phyloP scores from a whole-genome alignment of 2,329 filamentous ascomycete species.

The Ophiocordyceps robertsii region DNA sequence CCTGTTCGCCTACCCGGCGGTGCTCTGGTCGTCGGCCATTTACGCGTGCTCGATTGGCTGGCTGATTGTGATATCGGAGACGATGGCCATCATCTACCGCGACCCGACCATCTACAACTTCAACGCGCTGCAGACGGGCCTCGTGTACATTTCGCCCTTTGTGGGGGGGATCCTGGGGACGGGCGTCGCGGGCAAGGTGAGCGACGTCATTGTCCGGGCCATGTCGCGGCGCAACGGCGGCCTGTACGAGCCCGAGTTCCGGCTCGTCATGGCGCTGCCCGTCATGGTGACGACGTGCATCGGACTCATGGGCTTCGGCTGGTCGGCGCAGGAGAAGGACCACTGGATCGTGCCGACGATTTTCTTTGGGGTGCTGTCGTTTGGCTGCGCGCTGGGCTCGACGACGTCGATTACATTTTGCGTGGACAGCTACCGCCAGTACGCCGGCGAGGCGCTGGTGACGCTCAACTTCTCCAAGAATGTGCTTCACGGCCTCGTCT shows the following conservation, averaged over 20 bases:
- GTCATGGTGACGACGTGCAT: constrained; percentile 66
- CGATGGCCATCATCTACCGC: constrained; percentile 68
- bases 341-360: constrained; percentile 84
- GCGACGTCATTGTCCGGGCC: constrained; percentile 68
- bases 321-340: constrained; percentile 64
- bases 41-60: constrained; percentile 86
- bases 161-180: constrained; percentile 83
- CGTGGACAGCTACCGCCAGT: constrained; percentile 85
- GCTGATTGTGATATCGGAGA: constrained; percentile 90
- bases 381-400: constrained; percentile 79
- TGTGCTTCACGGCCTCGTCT: constrained; percentile 78
- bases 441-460: constrained; percentile 86
- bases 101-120: constrained; percentile 63
- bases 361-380: constrained; percentile 86
- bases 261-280: constrained; percentile 75
- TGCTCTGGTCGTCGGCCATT: constrained; percentile 76
- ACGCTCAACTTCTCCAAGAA: constrained; percentile 95
- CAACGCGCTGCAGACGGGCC: constrained; percentile 62
- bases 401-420: constrained; percentile 91
- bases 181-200: constrained; percentile 76
- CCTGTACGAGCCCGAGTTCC: constrained; percentile 88
- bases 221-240: constrained; percentile 84
- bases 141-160: constrained; percentile 85
- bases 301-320: constrained; percentile 93
- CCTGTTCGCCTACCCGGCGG: constrained; percentile 73